Evolutionary conservation across 176 grass and related monocot genomes (phyloP).

Genomic region (Oryza glumipatula): DNA sequence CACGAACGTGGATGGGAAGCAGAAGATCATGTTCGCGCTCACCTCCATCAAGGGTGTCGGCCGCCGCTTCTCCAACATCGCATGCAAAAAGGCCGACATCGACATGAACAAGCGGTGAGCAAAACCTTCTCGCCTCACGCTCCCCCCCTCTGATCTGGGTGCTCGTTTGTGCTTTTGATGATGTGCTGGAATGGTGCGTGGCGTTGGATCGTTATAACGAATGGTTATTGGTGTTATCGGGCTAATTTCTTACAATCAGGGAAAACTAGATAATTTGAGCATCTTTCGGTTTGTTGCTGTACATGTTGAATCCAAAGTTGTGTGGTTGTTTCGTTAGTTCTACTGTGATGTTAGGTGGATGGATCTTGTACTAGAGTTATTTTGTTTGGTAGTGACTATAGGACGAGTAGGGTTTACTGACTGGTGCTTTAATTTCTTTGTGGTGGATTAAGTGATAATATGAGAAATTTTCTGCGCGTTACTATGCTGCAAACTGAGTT

Average conservation of each 20-base stretch:
- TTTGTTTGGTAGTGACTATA: neutral
- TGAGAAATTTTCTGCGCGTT: neutral
- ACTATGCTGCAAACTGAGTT: neutral
- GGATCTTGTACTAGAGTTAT: neutral
- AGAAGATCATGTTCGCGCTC: slow-evolving; percentile 95
- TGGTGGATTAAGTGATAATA: neutral
- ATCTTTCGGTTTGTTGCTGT: neutral
- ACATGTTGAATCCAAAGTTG: too few relatives aligned
- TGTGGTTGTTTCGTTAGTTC: too few relatives aligned
- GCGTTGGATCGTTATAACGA: neutral
- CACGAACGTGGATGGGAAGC: slow-evolving; percentile 94
- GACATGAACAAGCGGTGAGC: slow-evolving; percentile 93
- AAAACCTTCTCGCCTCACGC: neutral
- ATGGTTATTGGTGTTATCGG: neutral
- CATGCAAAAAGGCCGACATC: slow-evolving; percentile 94
- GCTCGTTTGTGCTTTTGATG: neutral
- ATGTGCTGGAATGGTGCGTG: neutral
- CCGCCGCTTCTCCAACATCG: slow-evolving; percentile 90
- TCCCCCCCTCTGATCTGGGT: neutral
- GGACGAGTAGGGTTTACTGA: neutral
- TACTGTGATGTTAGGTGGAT: neutral
- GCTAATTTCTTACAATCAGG: neutral
- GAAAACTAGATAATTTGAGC: neutral
- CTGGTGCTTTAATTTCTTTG: neutral
- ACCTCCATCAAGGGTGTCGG: slow-evolving; percentile 93